Conservation (phyloP, 23 red algal genomes). For the Chondrus crispus region DNA sequence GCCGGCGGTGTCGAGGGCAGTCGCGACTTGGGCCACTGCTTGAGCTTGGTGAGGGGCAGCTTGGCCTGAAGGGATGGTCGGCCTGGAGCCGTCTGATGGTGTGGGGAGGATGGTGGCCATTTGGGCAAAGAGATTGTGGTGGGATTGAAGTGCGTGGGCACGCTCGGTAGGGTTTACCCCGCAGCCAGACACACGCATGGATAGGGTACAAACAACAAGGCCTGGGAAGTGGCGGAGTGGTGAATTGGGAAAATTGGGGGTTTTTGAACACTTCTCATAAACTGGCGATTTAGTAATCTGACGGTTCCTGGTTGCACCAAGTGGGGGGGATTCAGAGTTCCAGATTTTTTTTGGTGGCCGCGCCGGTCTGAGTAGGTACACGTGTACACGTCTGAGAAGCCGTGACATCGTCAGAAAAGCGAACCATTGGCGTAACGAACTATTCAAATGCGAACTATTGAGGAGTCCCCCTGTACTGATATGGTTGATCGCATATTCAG, state of each 20-base stretch:
- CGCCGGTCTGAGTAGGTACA: no score
- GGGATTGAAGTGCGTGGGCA: no score
- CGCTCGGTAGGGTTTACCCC: neutral
- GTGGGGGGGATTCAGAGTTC: no score
- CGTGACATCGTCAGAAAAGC: no score
- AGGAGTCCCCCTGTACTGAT: no score
- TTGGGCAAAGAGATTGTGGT: no score
- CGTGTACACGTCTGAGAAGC: no score
- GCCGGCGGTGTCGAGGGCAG: neutral
- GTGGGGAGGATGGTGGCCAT: neutral
- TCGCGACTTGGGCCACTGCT: neutral
- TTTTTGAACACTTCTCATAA: neutral
- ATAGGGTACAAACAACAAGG: neutral
- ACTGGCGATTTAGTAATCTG: neutral
- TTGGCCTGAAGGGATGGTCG: neutral
- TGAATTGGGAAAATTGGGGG: neutral
- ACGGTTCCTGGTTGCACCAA: neutral
- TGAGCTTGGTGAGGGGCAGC: neutral
- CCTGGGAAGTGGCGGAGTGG: neutral
- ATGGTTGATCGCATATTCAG: no score
- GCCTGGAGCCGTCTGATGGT: neutral
- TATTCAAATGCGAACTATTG: no score
- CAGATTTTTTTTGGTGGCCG: no score
- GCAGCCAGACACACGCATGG: neutral
- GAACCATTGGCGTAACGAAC: no score